phyloP scores from a whole-genome alignment of 2,329 filamentous ascomycete genomes.

The Sporothrix dimorphospora region DNA sequence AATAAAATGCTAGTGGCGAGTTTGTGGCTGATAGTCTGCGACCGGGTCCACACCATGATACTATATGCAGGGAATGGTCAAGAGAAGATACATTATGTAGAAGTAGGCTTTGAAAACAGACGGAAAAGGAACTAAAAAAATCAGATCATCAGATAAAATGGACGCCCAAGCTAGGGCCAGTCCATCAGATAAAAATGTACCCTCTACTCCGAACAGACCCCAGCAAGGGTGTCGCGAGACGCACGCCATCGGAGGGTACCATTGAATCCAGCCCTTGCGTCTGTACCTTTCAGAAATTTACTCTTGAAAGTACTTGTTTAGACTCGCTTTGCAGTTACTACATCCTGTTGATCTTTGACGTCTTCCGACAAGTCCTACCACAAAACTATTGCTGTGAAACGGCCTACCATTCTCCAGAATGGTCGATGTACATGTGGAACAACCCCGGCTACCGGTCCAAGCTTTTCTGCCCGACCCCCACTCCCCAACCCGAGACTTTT shows the following conservation, averaged over 20 bases:
- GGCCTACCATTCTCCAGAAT: no score
- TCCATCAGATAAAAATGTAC: conserved; percentile 17
- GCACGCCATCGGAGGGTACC: neutral
- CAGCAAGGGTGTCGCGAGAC: neutral
- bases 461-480: neutral
- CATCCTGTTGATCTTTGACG: no score
- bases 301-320: neutral
- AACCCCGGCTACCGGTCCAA: neutral
- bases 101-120: neutral
- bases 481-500: neutral
- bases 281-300: neutral
- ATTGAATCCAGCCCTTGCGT: neutral
- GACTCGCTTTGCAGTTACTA: no score
- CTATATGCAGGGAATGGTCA: neutral
- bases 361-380: no score
- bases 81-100: neutral
- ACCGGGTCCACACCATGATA: neutral
- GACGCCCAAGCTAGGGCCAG: no score
- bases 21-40: conserved; percentile 11
- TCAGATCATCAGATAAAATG: conserved; percentile 1
- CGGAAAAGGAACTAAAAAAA: neutral
- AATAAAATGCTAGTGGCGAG: neutral
- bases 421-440: no score
- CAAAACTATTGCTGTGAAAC: no score
- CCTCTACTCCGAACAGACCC: neutral